Percentiles rank a stretch among this genome's conserved stretches.
These are phyloP conservation scores for Simplicillium aogashimaense DNA, from an alignment of 2,329 filamentous ascomycete species.

Conservation along the genomic window DNA sequence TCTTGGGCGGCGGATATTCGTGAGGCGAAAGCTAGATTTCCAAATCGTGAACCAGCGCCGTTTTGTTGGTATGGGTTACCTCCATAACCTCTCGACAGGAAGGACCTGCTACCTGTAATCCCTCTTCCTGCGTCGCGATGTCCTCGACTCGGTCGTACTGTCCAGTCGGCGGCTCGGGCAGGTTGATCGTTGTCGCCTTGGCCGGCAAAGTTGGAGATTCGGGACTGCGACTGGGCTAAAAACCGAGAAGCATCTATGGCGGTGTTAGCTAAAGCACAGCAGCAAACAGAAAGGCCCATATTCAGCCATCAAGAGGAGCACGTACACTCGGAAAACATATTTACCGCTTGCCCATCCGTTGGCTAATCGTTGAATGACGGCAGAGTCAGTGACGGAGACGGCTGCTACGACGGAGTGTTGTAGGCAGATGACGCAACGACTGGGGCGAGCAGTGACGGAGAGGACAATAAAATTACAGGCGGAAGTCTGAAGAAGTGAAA, in stretches of 20 bases:
- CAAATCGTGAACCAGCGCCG: conserved; percentile 60
- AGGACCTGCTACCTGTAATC: conserved; percentile 26
- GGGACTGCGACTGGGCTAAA: conserved; percentile 90
- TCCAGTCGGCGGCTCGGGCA: conserved; percentile 20
- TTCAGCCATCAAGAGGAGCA: conserved; percentile 10
- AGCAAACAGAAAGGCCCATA: neutral
- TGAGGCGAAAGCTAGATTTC: conserved; percentile 63
- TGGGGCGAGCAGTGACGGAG: too few species aligned
- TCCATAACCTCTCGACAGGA: conserved; percentile 33
- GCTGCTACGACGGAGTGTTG: neutral
- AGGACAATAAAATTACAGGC: too few species aligned
- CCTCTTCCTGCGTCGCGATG: conserved; percentile 20
- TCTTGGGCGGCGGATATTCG: conserved; percentile 63
- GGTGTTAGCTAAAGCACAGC: conserved; percentile 9
- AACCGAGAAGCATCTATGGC: conserved; percentile 84
- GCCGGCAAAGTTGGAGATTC: conserved; percentile 59
- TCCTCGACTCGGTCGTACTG: conserved; percentile 21
- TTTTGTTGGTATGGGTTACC: conserved; percentile 81
- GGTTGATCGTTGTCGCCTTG: conserved; percentile 39
- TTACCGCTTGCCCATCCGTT: conserved; percentile 22
- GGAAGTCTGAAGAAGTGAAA: neutral
- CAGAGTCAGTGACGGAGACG: neutral
- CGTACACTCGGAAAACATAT: conserved; percentile 72
- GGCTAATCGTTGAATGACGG: neutral
- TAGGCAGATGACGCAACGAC: neutral